A percentile compares a stretch with the other conserved stretches of the same genome.
These are phyloP conservation scores for Pharnaceum exiguum DNA, from an alignment of 148 eudicot genomes.

Conservation along the genomic window DNA sequence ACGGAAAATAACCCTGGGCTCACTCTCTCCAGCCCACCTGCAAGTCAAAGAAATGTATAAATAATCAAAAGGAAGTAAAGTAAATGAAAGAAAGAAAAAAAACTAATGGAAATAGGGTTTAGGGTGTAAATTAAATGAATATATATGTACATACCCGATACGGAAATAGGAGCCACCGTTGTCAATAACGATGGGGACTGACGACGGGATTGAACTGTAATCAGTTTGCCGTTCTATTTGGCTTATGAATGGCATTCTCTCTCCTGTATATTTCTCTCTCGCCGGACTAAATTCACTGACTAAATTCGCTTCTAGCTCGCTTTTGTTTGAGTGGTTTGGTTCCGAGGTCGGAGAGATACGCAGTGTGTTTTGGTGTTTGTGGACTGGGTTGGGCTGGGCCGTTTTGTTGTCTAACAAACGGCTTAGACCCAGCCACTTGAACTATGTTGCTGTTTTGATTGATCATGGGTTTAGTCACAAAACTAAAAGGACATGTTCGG, in stretches of 20 bases:
- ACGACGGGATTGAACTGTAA: conserved; percentile 56
- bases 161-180: conserved; percentile 95
- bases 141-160: conserved; percentile 87
- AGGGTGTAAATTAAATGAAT: neutral
- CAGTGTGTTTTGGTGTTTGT: too few relatives aligned
- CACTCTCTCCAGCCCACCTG: conserved; percentile 97
- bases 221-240: conserved; percentile 68
- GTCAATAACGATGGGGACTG: conserved; percentile 82
- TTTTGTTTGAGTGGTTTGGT: neutral
- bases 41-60: neutral
- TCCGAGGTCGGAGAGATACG: too few relatives aligned
- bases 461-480: too few relatives aligned
- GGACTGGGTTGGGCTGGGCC: too few relatives aligned
- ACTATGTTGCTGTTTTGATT: too few relatives aligned
- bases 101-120: conserved; percentile 23
- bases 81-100: neutral
- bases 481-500: too few relatives aligned
- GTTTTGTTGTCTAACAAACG: too few relatives aligned
- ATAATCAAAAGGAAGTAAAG: neutral
- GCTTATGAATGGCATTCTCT: conserved; percentile 76
- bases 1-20: conserved; percentile 84
- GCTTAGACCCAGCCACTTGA: too few relatives aligned
- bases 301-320: neutral
- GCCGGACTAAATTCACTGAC: too few relatives aligned
- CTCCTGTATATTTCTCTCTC: conserved; percentile 1